Evolutionary conservation across 352 stramenopile species (phyloP), one percentile per base, ranked within the genome.

Genomic region (Globisporangium alternatum): DNA sequence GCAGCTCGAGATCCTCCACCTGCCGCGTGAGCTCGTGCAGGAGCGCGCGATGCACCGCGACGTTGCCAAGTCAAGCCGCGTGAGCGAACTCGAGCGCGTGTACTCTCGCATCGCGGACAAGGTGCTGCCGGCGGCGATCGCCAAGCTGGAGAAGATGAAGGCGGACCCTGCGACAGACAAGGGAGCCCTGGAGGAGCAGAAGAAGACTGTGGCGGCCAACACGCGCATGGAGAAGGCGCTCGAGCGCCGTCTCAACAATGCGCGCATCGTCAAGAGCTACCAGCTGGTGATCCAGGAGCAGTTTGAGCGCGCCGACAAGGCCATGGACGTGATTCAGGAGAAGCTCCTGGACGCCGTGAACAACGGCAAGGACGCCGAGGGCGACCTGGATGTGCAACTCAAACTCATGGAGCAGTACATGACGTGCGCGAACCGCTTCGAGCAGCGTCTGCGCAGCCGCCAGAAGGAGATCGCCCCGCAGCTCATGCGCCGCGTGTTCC

Each of bases 341-440:
- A 86, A 82, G 37, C 56, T 92, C 2, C n/a, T 65, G 15, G 66
- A 72, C 25, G 66, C 65, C 5, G 61, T 67, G 1, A 60, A n/a
- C 19, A 41, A n/a, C 13, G 31, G 41, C 5, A 74, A 74, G 39
- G 72, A 71, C 31, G 62, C 68, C n/a, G 69, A 77, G 17, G 54
- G 45, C 17, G 83, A 92, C 48, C 31, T 90, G 60, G 81, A 89
- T 37, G 69, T 90, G 39, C 68, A 68, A 0, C 41, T 81, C 8
- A 88, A 85, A 54, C 60, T 91, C 39, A 81, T 93, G 77, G 79
- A 81, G 49, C 82, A 95, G 65, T 93, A 90, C 71, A 88, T 90
- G 83, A 88, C 82, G 35, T 75, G 69, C 13, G 84, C 76, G 8
- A 83, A 77, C 60, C 82, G 83, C 13, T 80, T 83, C 59, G 79